Conservation (phyloP, 257 asterid genomes). For the Handroanthus guayacan region DNA sequence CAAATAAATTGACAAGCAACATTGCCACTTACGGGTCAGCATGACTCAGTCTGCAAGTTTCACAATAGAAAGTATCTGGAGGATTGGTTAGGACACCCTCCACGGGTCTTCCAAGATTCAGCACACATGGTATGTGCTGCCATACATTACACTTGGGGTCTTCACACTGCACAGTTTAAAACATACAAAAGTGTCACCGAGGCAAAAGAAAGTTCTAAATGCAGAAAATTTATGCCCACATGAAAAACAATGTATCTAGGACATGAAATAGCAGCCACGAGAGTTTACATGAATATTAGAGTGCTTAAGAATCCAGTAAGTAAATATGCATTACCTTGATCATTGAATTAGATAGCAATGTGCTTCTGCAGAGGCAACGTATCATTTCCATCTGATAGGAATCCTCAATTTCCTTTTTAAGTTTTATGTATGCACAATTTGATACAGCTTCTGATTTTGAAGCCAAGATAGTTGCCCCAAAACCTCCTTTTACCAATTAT, state of each 20-base stretch:
- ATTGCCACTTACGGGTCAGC: conserved; percentile 95
- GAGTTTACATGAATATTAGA: background rate
- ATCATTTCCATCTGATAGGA: conserved; percentile 67
- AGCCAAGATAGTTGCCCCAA: background rate
- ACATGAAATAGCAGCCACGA: conserved; percentile 17
- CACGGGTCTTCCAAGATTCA: conserved; percentile 84
- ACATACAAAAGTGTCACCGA: conserved; percentile 22
- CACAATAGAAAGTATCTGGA: conserved; percentile 88
- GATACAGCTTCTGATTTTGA: conserved; percentile 39
- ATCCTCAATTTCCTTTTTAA: conserved; percentile 73
- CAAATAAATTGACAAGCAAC: conserved; percentile 25
- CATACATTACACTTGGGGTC: conserved; percentile 85
- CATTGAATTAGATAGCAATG: conserved; percentile 76
- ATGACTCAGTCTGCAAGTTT: conserved; percentile 81
- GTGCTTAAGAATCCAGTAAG: conserved; percentile 32
- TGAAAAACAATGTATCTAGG: conserved; percentile 25
- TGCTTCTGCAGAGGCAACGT: conserved; percentile 90
- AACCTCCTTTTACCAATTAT: background rate
- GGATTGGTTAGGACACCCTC: conserved; percentile 72
- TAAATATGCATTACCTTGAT: conserved; percentile 61
- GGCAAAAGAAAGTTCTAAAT: conserved; percentile 13
- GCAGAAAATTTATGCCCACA: conserved; percentile 22
- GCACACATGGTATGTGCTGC: conserved; percentile 94
- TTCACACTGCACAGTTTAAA: conserved; percentile 76
- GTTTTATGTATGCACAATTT: conserved; percentile 58